Percentiles rank a stretch among this genome's conserved stretches.
phyloP scores from a whole-genome alignment of 495 filamentous ascomycete species.

The Penicillium desertorum region DNA sequence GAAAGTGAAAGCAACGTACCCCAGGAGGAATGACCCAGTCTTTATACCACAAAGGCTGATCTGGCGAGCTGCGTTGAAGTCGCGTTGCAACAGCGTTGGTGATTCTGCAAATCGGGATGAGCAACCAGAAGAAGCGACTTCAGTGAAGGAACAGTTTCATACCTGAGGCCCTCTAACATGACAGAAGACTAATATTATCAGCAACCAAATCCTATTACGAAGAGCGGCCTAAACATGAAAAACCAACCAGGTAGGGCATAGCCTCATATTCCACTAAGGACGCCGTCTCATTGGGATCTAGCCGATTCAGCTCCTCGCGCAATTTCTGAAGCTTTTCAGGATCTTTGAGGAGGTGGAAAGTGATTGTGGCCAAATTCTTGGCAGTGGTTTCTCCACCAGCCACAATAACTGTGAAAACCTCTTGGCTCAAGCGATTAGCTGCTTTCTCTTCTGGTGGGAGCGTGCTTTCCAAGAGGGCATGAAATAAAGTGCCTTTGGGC shows the following conservation, averaged over 20 bases:
- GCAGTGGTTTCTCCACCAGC: slow-evolving; percentile 51
- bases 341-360: slow-evolving; percentile 43
- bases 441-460: slow-evolving; percentile 39
- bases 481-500: slow-evolving; percentile 40
- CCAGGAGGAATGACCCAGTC: slow-evolving; percentile 50
- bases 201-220: background rate
- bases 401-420: slow-evolving; percentile 43
- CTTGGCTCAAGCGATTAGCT: slow-evolving; percentile 35
- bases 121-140: background rate
- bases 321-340: slow-evolving; percentile 32
- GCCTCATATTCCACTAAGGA: slow-evolving; percentile 32
- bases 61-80: slow-evolving; percentile 35
- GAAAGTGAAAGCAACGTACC: slow-evolving; percentile 10
- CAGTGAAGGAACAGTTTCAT: background rate
- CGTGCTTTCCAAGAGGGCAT: slow-evolving; percentile 39
- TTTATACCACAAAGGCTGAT: slow-evolving; percentile 35
- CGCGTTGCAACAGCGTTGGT: slow-evolving; percentile 36
- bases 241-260: slow-evolving; percentile 36
- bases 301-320: slow-evolving; percentile 27
- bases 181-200: slow-evolving; percentile 24
- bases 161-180: slow-evolving; percentile 37
- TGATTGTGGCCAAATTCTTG: slow-evolving; percentile 35
- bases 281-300: slow-evolving; percentile 25
- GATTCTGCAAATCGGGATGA: slow-evolving; percentile 15
- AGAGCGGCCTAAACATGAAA: background rate